Conservation (phyloP, 2,329 filamentous ascomycete species). For the Pseudocercospora vitis region DNA sequence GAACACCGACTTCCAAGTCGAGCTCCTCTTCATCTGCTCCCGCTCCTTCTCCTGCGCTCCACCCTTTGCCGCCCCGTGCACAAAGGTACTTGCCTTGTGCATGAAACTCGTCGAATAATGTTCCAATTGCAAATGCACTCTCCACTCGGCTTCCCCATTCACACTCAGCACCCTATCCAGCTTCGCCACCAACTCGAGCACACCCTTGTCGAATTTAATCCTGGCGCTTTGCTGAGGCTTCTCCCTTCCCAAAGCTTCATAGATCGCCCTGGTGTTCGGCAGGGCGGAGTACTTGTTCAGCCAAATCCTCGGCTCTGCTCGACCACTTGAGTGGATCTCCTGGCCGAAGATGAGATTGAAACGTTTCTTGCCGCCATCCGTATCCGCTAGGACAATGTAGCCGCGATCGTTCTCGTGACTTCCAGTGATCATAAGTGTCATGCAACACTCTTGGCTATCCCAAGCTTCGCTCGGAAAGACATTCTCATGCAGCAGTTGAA, state of each 20-base stretch:
- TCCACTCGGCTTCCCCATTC: conserved; percentile 22
- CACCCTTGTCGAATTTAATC: conserved; percentile 24
- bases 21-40: background rate
- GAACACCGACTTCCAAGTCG: conserved; percentile 1
- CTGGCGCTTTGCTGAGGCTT: conserved; percentile 6
- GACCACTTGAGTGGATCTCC: conserved; percentile 13
- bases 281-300: conserved; percentile 13
- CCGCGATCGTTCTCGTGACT: conserved; percentile 21
- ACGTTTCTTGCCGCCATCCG: conserved; percentile 21
- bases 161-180: conserved; percentile 13
- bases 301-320: conserved; percentile 20
- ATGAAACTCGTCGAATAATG: conserved; percentile 20
- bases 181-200: conserved; percentile 17
- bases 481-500: conserved; percentile 8
- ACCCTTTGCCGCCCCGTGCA: conserved; percentile 23
- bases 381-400: conserved; percentile 21
- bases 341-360: conserved; percentile 22
- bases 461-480: conserved; percentile 22
- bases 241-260: conserved; percentile 5
- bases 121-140: conserved; percentile 20
- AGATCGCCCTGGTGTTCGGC: conserved; percentile 3
- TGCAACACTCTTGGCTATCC: conserved; percentile 8
- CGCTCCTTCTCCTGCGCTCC: conserved; percentile 13
- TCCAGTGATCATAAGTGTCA: conserved; percentile 24
- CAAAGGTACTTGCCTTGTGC: conserved; percentile 9